Conservation (phyloP, 345 rosid genomes). For the Gossypium mustelinum region DNA sequence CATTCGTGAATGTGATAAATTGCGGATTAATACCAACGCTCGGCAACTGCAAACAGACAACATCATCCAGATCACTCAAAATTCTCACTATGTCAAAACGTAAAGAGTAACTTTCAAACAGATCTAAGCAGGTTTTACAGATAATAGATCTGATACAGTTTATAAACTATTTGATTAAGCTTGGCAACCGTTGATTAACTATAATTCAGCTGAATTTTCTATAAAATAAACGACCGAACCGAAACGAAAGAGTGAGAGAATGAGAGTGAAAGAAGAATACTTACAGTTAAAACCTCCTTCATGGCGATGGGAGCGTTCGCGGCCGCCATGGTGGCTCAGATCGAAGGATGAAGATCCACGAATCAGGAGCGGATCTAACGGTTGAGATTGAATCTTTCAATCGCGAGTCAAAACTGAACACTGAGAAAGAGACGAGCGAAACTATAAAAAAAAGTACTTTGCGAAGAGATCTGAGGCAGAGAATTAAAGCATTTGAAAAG, state of each 20-base stretch:
- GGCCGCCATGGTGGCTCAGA: slow-evolving; percentile 71
- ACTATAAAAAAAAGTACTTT: not conserved
- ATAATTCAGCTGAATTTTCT: slow-evolving; percentile 16
- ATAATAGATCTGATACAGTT: not conserved
- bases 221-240: not conserved
- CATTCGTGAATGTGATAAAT: slow-evolving; percentile 83
- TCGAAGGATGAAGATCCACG: slow-evolving; percentile 27
- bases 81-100: slow-evolving; percentile 10
- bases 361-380: slow-evolving; percentile 37
- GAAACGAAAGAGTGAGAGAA: not conserved
- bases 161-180: not conserved
- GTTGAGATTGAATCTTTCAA: slow-evolving; percentile 19
- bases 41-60: slow-evolving; percentile 56
- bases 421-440: slow-evolving; percentile 1
- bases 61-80: slow-evolving; percentile 23
- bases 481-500: slow-evolving; percentile 9
- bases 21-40: slow-evolving; percentile 80
- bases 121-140: slow-evolving; percentile 17
- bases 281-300: slow-evolving; percentile 85
- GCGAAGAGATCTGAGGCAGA: slow-evolving; percentile 43
- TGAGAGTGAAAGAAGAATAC: slow-evolving; percentile 22
- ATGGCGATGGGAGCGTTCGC: slow-evolving; percentile 87
- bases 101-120: not conserved
- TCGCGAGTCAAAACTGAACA: slow-evolving; percentile 14
- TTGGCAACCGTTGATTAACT: not conserved